Percentiles rank a stretch among this genome's conserved stretches.
phyloP scores from a whole-genome alignment of 768 basidiomycete species.

The Mycena latifolia region DNA sequence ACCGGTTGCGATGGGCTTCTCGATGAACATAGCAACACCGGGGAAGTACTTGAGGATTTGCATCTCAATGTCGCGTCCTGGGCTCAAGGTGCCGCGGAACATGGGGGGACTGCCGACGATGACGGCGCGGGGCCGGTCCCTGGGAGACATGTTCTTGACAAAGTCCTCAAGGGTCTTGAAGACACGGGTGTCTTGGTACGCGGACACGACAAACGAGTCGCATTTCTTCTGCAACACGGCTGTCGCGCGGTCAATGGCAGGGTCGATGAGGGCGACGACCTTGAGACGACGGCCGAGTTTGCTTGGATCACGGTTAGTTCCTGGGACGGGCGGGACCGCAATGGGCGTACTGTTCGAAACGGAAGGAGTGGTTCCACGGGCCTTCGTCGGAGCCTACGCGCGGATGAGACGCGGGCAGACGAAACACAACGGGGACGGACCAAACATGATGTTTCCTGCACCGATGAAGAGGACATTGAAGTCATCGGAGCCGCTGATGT shows the following conservation, averaged over 20 bases:
- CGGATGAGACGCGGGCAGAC: not conserved
- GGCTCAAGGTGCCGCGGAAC: conserved; percentile 84
- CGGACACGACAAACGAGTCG: conserved; percentile 92
- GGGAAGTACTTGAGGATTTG: conserved; percentile 92
- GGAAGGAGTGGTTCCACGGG: conserved; percentile 95
- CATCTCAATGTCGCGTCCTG: conserved; percentile 87
- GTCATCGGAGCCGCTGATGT: conserved; percentile 71
- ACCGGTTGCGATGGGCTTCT: conserved; percentile 93
- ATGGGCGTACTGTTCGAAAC: conserved; percentile 82
- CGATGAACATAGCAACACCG: conserved; percentile 89
- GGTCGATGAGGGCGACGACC: conserved; percentile 95
- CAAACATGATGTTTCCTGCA: conserved; percentile 99
- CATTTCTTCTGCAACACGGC: conserved; percentile 90
- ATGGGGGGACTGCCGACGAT: conserved; percentile 94
- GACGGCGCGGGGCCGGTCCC: conserved; percentile 81
- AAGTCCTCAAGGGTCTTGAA: conserved; percentile 92
- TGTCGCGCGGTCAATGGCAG: conserved; percentile 83
- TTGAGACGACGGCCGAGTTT: conserved; percentile 97
- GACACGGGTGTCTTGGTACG: conserved; percentile 90
- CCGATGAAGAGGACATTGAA: conserved; percentile 97
- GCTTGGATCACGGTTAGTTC: conserved; percentile 52
- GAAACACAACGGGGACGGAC: conserved; percentile 50
- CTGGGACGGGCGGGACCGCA: conserved; percentile 11
- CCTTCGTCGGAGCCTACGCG: conserved; percentile 84
- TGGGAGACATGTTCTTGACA: conserved; percentile 72